Percentiles rank a stretch among this genome's conserved stretches.
phyloP scores from a whole-genome alignment of 2,329 filamentous ascomycete genomes.

The Neofusicoccum laricinum region DNA sequence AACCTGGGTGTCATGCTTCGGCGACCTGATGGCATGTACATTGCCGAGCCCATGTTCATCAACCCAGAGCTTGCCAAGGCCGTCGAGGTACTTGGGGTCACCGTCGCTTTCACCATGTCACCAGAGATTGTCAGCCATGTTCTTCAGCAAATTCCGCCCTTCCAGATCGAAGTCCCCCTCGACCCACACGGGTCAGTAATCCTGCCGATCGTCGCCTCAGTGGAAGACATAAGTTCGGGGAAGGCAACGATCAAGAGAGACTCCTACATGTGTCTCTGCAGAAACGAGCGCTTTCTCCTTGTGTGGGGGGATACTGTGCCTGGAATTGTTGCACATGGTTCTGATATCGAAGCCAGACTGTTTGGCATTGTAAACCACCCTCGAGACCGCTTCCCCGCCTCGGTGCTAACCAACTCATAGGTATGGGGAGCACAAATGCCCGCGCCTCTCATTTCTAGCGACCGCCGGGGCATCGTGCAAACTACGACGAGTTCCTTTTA shows the following conservation, averaged over 20 bases:
- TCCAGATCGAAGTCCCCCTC: slow-evolving; percentile 36
- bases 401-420: neutral
- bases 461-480: neutral
- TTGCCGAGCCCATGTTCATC: slow-evolving; percentile 38
- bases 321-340: slow-evolving; percentile 40
- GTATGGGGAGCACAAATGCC: slow-evolving; percentile 28
- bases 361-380: neutral
- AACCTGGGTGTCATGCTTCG: slow-evolving; percentile 20
- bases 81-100: slow-evolving; percentile 40
- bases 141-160: slow-evolving; percentile 32
- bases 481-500: neutral
- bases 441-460: neutral
- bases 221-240: slow-evolving; percentile 34
- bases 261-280: slow-evolving; percentile 41
- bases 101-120: slow-evolving; percentile 46
- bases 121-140: slow-evolving; percentile 44
- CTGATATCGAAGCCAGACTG: slow-evolving; percentile 22
- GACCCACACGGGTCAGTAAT: slow-evolving; percentile 20
- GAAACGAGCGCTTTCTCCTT: slow-evolving; percentile 42
- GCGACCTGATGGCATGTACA: slow-evolving; percentile 34
- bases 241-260: slow-evolving; percentile 40
- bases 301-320: slow-evolving; percentile 45
- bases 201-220: slow-evolving; percentile 42
- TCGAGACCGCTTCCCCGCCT: neutral
- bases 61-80: slow-evolving; percentile 36